Percentiles rank a stretch among this genome's conserved stretches.
phyloP scores from a whole-genome alignment of 2,329 filamentous ascomycete genomes.

The Xylaria sp. region DNA sequence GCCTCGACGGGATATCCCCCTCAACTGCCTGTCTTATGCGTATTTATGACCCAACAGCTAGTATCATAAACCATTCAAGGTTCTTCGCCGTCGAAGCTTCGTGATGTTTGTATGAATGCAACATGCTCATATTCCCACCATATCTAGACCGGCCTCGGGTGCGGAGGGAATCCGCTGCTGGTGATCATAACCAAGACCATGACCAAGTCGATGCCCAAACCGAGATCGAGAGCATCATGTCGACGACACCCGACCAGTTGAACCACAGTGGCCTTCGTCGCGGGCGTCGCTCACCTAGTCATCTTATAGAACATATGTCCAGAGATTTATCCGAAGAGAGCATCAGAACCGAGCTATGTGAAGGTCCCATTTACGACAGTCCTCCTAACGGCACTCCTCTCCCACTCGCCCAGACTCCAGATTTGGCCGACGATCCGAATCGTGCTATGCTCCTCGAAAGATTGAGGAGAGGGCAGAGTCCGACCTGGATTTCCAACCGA shows the following conservation, averaged over 20 bases:
- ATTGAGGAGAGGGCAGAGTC: slow-evolving; percentile 79
- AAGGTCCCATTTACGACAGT: slow-evolving; percentile 58
- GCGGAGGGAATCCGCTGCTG: slow-evolving; percentile 41
- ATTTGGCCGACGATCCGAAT: slow-evolving; percentile 55
- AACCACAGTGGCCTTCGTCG: neutral
- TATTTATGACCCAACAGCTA: neutral
- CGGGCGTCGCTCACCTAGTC: neutral
- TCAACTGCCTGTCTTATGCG: neutral
- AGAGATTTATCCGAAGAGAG: slow-evolving; percentile 63
- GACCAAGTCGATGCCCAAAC: neutral
- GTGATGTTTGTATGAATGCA: slow-evolving; percentile 26
- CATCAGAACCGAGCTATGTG: slow-evolving; percentile 65
- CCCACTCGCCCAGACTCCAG: slow-evolving; percentile 38
- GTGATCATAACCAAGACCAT: slow-evolving; percentile 7
- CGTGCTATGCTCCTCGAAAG: slow-evolving; percentile 82
- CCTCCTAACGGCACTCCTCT: slow-evolving; percentile 39
- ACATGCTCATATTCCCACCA: slow-evolving; percentile 66
- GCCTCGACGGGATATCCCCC: neutral
- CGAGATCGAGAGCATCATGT: slow-evolving; percentile 22
- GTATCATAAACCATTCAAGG: slow-evolving; percentile 1
- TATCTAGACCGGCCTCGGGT: slow-evolving; percentile 46
- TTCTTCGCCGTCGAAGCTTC: neutral
- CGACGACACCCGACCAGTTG: slow-evolving; percentile 33
- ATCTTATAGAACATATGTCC: slow-evolving; percentile 19
- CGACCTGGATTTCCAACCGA: slow-evolving; percentile 72